phyloP scores from a whole-genome alignment of 306 rosid genomes.

The Morella rubra region DNA sequence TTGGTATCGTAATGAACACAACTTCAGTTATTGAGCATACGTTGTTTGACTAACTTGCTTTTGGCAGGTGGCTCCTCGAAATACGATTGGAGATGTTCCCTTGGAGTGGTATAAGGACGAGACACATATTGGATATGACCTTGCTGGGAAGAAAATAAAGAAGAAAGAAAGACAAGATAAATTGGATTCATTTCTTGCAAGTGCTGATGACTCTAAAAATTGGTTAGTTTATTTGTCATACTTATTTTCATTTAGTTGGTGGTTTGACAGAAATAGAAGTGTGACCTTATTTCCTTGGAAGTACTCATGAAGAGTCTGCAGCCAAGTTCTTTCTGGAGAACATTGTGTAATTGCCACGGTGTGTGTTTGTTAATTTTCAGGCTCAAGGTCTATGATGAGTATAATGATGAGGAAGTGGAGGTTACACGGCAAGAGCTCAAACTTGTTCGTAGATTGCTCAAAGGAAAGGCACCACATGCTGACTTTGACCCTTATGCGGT shows the following conservation, averaged over 20 bases:
- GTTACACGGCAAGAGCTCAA: slow-evolving; percentile 66
- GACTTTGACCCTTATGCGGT: slow-evolving; percentile 85
- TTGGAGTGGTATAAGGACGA: slow-evolving; percentile 84
- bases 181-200: slow-evolving; percentile 71
- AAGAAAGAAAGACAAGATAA: slow-evolving; percentile 76
- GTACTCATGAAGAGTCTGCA: neutral
- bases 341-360: slow-evolving; percentile 16
- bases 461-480: slow-evolving; percentile 75
- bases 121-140: slow-evolving; percentile 87
- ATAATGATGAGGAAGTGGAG: slow-evolving; percentile 77
- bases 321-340: neutral
- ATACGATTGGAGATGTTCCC: slow-evolving; percentile 87
- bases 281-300: neutral
- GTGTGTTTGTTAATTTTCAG: slow-evolving; percentile 38
- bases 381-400: slow-evolving; percentile 76
- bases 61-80: slow-evolving; percentile 72
- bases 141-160: slow-evolving; percentile 74
- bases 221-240: slow-evolving; percentile 49
- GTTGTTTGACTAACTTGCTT: neutral
- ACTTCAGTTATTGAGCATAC: neutral
- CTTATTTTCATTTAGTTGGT: neutral
- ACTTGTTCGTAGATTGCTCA: slow-evolving; percentile 55
- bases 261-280: neutral
- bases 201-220: slow-evolving; percentile 75
- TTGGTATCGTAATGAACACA: neutral